Evolutionary conservation across 2,329 filamentous ascomycete genomes (phyloP).

Genomic region (Talaromyces sp.): DNA sequence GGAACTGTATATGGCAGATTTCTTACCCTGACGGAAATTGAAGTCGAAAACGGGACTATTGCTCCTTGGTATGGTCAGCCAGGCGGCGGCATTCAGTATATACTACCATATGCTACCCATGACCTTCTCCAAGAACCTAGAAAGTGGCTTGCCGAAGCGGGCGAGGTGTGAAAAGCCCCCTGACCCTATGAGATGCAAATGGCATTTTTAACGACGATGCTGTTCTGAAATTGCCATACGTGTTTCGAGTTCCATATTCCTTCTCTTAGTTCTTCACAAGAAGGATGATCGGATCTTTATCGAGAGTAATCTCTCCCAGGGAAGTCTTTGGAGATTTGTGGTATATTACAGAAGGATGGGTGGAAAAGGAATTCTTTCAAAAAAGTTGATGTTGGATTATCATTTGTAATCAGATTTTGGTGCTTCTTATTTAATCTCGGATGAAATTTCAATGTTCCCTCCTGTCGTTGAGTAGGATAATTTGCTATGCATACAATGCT

Average conservation of each 20-base stretch:
- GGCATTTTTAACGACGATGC: not conserved
- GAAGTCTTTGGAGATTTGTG: not conserved
- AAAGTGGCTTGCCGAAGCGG: not conserved
- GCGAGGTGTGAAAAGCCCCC: not conserved
- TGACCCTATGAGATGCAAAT: not conserved
- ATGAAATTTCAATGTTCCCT: too few relatives aligned
- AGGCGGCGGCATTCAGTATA: not conserved
- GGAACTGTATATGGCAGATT: not conserved
- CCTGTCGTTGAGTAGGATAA: not conserved
- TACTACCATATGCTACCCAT: not conserved
- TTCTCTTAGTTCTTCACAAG: too few relatives aligned
- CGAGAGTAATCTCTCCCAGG: not conserved
- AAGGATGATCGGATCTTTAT: too few relatives aligned
- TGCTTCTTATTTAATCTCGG: too few relatives aligned
- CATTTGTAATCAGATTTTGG: not conserved
- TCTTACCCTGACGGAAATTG: not conserved
- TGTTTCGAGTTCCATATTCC: too few relatives aligned
- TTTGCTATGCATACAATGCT: not conserved
- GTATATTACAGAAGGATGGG: not conserved
- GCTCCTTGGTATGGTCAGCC: conserved; percentile 1
- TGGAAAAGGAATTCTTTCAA: not conserved
- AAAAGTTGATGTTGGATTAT: too few relatives aligned
- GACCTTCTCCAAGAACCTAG: not conserved
- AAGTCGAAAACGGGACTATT: not conserved
- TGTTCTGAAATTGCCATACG: too few relatives aligned